Conservation (phyloP, 2,329 filamentous ascomycete species). For the Alternaria gaisen region DNA sequence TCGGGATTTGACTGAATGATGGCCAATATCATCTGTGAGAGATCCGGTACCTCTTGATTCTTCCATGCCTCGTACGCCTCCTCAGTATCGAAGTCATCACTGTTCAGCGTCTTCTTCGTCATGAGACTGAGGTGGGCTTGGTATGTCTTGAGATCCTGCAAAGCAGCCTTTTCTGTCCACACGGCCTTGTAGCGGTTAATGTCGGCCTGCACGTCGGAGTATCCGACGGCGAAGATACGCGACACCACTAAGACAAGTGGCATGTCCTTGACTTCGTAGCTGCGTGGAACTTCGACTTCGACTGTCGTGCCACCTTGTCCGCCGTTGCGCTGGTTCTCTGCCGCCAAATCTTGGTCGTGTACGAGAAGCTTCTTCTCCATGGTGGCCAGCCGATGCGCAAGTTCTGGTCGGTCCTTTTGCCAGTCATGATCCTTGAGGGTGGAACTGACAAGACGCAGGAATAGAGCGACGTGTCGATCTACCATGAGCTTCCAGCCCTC, state of each 20-base stretch:
- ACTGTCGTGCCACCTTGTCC: constrained; percentile 70
- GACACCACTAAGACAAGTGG: constrained; percentile 87
- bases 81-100: constrained; percentile 88
- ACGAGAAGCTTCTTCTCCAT: constrained; percentile 93
- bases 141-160: constrained; percentile 92
- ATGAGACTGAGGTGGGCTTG: constrained; percentile 87
- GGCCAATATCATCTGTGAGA: constrained; percentile 93
- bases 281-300: constrained; percentile 83
- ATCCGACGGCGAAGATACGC: constrained; percentile 82
- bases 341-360: constrained; percentile 88
- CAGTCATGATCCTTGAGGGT: constrained; percentile 86
- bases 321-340: constrained; percentile 65
- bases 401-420: constrained; percentile 83
- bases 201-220: constrained; percentile 83
- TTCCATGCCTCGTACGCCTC: constrained; percentile 92
- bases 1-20: constrained; percentile 88
- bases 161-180: constrained; percentile 92
- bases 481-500: constrained; percentile 91
- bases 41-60: constrained; percentile 82
- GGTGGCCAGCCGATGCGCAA: constrained; percentile 78
- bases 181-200: constrained; percentile 80
- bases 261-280: constrained; percentile 97
- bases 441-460: constrained; percentile 83
- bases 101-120: constrained; percentile 77
- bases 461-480: constrained; percentile 92